These are phyloP conservation scores for Phytophthora aleatoria DNA, from an alignment of 352 stramenopile species.

Conservation along the genomic window DNA sequence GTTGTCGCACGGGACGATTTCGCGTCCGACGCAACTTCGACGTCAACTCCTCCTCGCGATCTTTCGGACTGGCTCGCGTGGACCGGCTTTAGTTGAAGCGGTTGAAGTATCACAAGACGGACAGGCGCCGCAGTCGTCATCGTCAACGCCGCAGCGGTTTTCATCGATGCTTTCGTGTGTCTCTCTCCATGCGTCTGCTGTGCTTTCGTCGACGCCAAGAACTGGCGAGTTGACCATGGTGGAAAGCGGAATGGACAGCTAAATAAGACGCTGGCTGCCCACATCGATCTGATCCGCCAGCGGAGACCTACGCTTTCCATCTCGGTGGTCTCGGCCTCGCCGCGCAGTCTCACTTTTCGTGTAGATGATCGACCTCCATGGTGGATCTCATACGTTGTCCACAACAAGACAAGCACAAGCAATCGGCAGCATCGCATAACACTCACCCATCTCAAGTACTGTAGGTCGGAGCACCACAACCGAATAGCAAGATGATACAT, in stretches of 20 bases:
- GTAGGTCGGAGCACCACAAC: background rate
- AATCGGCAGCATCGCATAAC: background rate
- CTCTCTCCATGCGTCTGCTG: slow-evolving; percentile 3
- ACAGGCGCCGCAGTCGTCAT: slow-evolving; percentile 32
- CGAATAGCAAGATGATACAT: slow-evolving; percentile 3
- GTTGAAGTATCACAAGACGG: slow-evolving; percentile 32
- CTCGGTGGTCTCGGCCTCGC: slow-evolving; percentile 22
- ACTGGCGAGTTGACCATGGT: slow-evolving; percentile 29
- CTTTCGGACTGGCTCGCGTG: slow-evolving; percentile 33
- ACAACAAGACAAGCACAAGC: background rate
- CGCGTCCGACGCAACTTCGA: slow-evolving; percentile 7
- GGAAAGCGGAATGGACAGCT: slow-evolving; percentile 29
- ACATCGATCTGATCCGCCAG: slow-evolving; percentile 20
- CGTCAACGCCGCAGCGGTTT: slow-evolving; percentile 2
- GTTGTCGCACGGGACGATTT: slow-evolving; percentile 22
- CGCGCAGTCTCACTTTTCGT: background rate
- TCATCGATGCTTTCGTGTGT: background rate
- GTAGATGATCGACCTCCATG: background rate
- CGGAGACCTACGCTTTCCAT: slow-evolving; percentile 27
- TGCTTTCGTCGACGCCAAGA: slow-evolving; percentile 7
- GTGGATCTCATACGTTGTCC: background rate
- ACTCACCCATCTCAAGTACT: background rate
- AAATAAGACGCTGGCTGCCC: slow-evolving; percentile 26
- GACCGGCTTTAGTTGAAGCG: slow-evolving; percentile 41
- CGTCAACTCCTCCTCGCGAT: slow-evolving; percentile 18